phyloP scores from a whole-genome alignment of 225 moss, liverwort and hornwort genomes.

The Physcomitrellopsis africana region DNA sequence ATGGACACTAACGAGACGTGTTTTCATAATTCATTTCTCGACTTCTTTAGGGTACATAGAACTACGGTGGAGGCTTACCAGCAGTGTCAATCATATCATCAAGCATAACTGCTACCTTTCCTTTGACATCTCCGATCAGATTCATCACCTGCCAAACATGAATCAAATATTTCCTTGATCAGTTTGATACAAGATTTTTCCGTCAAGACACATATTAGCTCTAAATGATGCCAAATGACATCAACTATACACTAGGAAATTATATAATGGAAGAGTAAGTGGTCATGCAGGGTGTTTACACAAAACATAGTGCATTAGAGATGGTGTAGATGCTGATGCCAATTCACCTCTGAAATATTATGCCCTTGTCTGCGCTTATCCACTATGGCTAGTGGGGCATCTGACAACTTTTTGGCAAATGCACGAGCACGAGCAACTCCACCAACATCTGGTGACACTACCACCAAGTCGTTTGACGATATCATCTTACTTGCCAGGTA shows the following conservation, averaged over 20 bases:
- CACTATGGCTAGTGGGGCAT: conserved; percentile 96
- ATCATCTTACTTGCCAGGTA: conserved; percentile 99
- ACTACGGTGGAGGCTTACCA: conserved; percentile 38
- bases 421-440: conserved; percentile 98
- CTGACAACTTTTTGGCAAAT: conserved; percentile 96
- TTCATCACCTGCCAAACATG: conserved; percentile 81
- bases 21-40: too few relatives aligned
- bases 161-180: neutral
- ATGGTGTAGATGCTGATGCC: too few relatives aligned
- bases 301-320: conserved; percentile 22
- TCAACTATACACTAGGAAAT: too few relatives aligned
- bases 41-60: too few relatives aligned
- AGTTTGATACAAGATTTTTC: too few relatives aligned
- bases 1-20: too few relatives aligned
- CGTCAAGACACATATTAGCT: too few relatives aligned
- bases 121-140: conserved; percentile 93
- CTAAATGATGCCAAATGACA: too few relatives aligned
- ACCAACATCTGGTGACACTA: conserved; percentile 97
- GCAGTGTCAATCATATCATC: conserved; percentile 99
- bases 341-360: conserved; percentile 73
- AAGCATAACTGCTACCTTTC: conserved; percentile 95
- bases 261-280: too few relatives aligned
- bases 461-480: conserved; percentile 90
- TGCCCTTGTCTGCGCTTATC: conserved; percentile 98
- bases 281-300: neutral